Evolutionary conservation across 139 green algal species (phyloP).

Genomic region (Eudorina sp.): DNA sequence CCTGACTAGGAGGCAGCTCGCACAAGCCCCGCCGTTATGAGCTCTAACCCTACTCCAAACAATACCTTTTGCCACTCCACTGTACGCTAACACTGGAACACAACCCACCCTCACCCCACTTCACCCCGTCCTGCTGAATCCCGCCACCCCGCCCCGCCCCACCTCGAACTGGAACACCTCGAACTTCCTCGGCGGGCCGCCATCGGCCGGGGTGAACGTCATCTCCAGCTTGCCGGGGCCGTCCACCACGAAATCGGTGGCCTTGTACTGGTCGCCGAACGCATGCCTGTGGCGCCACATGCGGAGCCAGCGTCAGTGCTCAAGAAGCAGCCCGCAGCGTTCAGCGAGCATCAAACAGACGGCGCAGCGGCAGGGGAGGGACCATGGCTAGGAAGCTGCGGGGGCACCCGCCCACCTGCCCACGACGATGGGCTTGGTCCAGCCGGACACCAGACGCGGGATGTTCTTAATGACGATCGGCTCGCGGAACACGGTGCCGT

Average conservation of each 20-base stretch:
- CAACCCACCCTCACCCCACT: not conserved
- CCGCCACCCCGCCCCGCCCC: not conserved
- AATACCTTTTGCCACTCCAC: too few species aligned
- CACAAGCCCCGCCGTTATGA: too few species aligned
- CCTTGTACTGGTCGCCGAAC: conserved; percentile 97
- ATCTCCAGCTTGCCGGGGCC: conserved; percentile 89
- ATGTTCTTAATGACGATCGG: conserved; percentile 97
- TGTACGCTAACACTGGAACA: not conserved
- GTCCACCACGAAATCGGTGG: conserved; percentile 88
- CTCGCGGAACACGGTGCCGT: conserved; percentile 83
- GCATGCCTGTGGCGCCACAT: conserved; percentile 82
- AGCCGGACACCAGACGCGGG: conserved; percentile 92
- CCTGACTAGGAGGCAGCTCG: too few species aligned
- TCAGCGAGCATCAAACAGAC: too few species aligned
- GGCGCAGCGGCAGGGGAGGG: too few species aligned
- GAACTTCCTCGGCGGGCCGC: conserved; percentile 65
- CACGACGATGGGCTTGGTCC: conserved; percentile 94
- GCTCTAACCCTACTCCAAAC: too few species aligned
- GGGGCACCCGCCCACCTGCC: conserved; percentile 70
- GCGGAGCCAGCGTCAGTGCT: not conserved
- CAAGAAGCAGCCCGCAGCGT: too few species aligned
- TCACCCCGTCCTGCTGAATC: not conserved
- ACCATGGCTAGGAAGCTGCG: too few species aligned
- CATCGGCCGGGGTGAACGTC: conserved; percentile 76
- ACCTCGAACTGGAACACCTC: conserved; percentile 84